Percentiles rank a stretch among this genome's conserved stretches.
phyloP scores from a whole-genome alignment of 306 rosid species.

The Sophora flavescens region DNA sequence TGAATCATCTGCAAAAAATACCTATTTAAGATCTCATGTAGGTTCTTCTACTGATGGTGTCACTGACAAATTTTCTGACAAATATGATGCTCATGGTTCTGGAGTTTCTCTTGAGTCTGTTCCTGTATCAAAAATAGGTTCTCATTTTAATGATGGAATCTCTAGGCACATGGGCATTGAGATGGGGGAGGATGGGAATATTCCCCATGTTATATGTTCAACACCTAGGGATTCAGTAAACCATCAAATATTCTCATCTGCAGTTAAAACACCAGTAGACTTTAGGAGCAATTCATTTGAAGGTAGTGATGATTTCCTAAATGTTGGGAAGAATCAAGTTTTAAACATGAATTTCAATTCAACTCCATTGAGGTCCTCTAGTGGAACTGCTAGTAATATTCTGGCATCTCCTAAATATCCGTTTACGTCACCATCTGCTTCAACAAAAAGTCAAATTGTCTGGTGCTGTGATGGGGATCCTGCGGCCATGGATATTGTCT shows the following conservation, averaged over 20 bases:
- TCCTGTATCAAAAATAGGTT: constrained; percentile 50
- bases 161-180: constrained; percentile 67
- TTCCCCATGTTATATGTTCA: constrained; percentile 60
- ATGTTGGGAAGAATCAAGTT: constrained; percentile 68
- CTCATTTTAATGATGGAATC: constrained; percentile 62
- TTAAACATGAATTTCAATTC: constrained; percentile 60
- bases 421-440: constrained; percentile 55
- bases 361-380: constrained; percentile 68
- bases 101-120: constrained; percentile 54
- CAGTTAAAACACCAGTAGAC: constrained; percentile 61
- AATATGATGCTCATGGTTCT: constrained; percentile 52
- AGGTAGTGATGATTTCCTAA: constrained; percentile 57
- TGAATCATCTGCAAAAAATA: constrained; percentile 61
- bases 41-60: constrained; percentile 54
- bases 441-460: constrained; percentile 57
- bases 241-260: constrained; percentile 71
- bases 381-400: constrained; percentile 64
- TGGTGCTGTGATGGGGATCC: constrained; percentile 93
- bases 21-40: constrained; percentile 52
- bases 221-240: constrained; percentile 64
- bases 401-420: constrained; percentile 71
- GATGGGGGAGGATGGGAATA: constrained; percentile 62
- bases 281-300: constrained; percentile 76
- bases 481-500: constrained; percentile 79
- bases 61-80: constrained; percentile 52